phyloP scores from a whole-genome alignment of 805 yeast species.

The Kazachstania taianensis region DNA sequence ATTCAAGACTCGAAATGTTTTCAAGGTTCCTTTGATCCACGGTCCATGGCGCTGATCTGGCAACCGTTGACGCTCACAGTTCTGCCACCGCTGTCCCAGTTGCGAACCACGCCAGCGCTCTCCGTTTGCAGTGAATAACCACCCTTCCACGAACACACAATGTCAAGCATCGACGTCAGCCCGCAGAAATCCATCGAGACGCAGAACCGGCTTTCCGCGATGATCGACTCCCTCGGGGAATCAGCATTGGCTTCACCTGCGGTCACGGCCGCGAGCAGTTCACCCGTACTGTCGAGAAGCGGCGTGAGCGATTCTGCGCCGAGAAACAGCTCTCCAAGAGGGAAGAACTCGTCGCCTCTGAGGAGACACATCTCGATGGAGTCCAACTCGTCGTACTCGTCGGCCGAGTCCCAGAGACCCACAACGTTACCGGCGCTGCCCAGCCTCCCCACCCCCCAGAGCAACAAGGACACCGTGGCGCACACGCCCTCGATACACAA shows the following conservation, averaged over 20 bases:
- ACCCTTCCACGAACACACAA: too few species aligned
- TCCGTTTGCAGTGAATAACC: too few species aligned
- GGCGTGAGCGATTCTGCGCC: neutral
- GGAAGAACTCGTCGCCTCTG: slow-evolving; percentile 5
- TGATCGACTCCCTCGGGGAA: slow-evolving; percentile 2
- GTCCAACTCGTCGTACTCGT: neutral
- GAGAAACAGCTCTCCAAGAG: slow-evolving; percentile 3
- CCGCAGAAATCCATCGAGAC: slow-evolving; percentile 4
- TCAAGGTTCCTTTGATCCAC: too few species aligned
- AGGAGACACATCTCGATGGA: slow-evolving; percentile 5
- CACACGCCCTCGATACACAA: neutral
- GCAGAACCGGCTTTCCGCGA: slow-evolving; percentile 4
- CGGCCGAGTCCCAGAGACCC: neutral
- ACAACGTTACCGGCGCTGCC: neutral
- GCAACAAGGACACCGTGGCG: neutral
- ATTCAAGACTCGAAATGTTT: too few species aligned
- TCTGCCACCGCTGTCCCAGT: too few species aligned
- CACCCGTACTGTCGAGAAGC: neutral
- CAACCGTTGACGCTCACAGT: too few species aligned
- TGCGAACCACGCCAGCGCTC: too few species aligned
- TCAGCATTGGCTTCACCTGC: neutral
- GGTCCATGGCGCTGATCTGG: too few species aligned
- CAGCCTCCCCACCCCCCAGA: neutral
- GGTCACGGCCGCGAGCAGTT: neutral
- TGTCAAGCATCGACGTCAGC: neutral